A percentile compares a stretch with the other conserved stretches of the same genome.
Evolutionary conservation across 1,284 basidiomycete genomes (phyloP).

Genomic region (Agaricales sp.): DNA sequence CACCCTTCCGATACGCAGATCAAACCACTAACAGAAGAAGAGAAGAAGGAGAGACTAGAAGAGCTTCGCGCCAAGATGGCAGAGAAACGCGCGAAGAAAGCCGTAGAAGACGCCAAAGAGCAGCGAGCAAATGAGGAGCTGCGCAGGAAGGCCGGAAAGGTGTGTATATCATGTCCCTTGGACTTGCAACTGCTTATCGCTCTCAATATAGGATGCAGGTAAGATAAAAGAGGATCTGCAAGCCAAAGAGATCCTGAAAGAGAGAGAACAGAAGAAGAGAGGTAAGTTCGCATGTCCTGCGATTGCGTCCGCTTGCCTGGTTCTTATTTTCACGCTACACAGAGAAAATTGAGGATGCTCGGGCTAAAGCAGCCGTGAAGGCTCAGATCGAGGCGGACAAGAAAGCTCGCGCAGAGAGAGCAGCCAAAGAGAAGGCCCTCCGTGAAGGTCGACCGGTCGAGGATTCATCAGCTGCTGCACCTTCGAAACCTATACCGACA

Average conservation of each 20-base stretch:
- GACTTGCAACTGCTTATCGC: no score
- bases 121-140: conserved; percentile 71
- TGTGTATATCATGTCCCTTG: conserved; percentile 21
- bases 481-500: conserved; percentile 24
- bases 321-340: conserved; percentile 4
- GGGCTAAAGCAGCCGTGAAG: conserved; percentile 76
- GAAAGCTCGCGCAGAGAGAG: conserved; percentile 76
- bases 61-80: conserved; percentile 75
- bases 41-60: conserved; percentile 75
- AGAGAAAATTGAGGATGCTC: conserved; percentile 84
- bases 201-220: conserved; percentile 60
- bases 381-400: conserved; percentile 94
- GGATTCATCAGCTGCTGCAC: conserved; percentile 3
- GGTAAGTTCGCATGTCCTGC: conserved; percentile 33
- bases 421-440: conserved; percentile 80
- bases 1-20: conserved; percentile 35
- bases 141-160: conserved; percentile 77
- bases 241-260: conserved; percentile 71
- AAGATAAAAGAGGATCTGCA: conserved; percentile 71
- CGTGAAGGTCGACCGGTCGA: conserved; percentile 52
- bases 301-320: no score
- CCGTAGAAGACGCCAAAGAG: conserved; percentile 62
- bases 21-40: conserved; percentile 91
- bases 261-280: conserved; percentile 68
- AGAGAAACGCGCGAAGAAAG: conserved; percentile 63